Base-by-base conservation (phyloP, 208 protist genomes). In the Leptomonas pyrrhocoris region DNA sequence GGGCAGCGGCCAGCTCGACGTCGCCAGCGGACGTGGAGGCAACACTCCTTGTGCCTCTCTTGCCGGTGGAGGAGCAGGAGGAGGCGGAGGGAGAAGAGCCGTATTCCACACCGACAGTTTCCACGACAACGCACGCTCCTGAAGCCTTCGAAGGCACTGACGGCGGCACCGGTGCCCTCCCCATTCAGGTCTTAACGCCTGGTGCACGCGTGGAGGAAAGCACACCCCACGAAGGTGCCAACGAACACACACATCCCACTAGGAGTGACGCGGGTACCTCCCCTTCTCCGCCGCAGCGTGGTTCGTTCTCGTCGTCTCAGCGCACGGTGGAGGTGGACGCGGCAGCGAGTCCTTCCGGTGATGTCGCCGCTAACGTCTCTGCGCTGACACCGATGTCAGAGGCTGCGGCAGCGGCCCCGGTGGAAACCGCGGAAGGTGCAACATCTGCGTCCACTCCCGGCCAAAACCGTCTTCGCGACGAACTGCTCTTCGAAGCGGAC, bases 401-500 rank as follows among this genome's bases (percentile, higher is more conserved):
- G 30, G 12, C 15, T 9, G 30, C 16, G 30, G 12, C 7, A 5
- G 55, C 7, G 40, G n/a, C 13, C 21, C 45, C 12, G n/a, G 45
- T 9, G 45, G 15, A 8, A 23, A 18, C 45, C 23, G 42, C 16
- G 27, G 42, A 2, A 4, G 42, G 40, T 42, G 38, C 27, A 16
- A 2, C 36, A 6, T n/a, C 40, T 40, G 15, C 27, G 28, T 16
- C 27, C 23, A 18, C 45, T 1, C 58, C 28, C 0, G 19, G 34
- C 34, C 34, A 3, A 38, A 38, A 65, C 45, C 46, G 30, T 2
- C 2, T 31, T n/a, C 57, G 61, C 13, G 34, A 71, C 3, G 77
- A 83, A 40, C 9, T 23, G 0, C 72, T 83, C 5, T 83, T 83
- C 27, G 61, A 28, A 5, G 42, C 56, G 21, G 77, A 83, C 50